Base-by-base conservation (phyloP, 2,329 filamentous ascomycete species). In the Stachybotrys echinatus region DNA sequence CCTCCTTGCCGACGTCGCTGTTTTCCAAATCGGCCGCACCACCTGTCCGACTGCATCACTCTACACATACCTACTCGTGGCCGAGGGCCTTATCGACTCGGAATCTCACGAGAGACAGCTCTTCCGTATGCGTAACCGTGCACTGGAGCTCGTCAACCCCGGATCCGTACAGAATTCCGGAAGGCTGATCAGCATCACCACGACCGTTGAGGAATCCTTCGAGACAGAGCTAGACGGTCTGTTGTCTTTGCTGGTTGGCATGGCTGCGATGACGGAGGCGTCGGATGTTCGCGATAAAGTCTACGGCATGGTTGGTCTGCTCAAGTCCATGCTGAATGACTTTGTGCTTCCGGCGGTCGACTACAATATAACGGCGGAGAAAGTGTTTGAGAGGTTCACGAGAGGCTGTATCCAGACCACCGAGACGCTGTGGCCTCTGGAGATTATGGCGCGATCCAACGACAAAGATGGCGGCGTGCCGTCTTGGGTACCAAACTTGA, bases 1-100 rank as follows among this genome's bases (percentile, higher is more conserved):
- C 18, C 18, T 52, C 7, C 54, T 58, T 12, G 48, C 54, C 12
- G 53, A 51, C 6, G 12, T 17, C 6, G 43, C 43, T 23, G 43
- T 45, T 14, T 45, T 45, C 23, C 20, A 10, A 19, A 8, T 45
- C 7, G 43, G 43, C 20, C 5, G 12, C 21, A 8, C 7, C 5
- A 22, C 23, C 8, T 45, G 43, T 19, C 43, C 43, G 23, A 19
- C 43, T 17, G 6, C 22, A 22, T 10, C 21, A 27, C 43, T 45
- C 8, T 45, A 45, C 23, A 27, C 22, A 12, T 23, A 27, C 23
- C 31, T 10, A 10, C 23, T 10, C 14, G 6, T 45, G 14, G 43
- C 5, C 6, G 7, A 45, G 23, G 18, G 10, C n/a, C 20, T 45
- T 12, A 22, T 45, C 43, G 18, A 45, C 7, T 42, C 39, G 8